Percentiles rank a stretch among this genome's conserved stretches.
Evolutionary conservation across 2,329 filamentous ascomycete genomes (phyloP).

Genomic region (Exophiala oligosperma): DNA sequence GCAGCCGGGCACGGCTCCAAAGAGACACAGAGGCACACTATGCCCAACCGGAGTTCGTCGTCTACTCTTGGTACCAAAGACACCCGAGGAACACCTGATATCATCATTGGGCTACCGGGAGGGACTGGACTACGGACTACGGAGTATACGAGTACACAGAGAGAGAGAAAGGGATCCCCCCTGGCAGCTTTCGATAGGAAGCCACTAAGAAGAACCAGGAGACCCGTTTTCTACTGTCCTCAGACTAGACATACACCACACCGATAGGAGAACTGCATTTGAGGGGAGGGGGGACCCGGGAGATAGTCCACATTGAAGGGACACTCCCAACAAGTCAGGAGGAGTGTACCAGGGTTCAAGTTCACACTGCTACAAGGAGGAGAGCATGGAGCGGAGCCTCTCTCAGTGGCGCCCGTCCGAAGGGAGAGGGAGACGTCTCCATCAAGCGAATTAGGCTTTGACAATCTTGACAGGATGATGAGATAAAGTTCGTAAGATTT

Average conservation of each 20-base stretch:
- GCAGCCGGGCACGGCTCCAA: slow-evolving; percentile 6
- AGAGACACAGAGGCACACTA: background rate
- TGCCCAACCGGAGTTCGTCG: slow-evolving; percentile 9
- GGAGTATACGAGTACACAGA: no score
- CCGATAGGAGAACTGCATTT: slow-evolving; percentile 2
- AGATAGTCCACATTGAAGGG: background rate
- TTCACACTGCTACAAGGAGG: no score
- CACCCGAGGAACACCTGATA: slow-evolving; percentile 16
- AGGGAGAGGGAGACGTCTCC: background rate
- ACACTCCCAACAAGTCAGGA: background rate
- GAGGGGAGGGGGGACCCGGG: background rate
- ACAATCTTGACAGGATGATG: slow-evolving; percentile 4
- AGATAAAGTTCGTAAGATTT: slow-evolving; percentile 18
- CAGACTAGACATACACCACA: background rate
- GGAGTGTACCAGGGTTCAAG: background rate
- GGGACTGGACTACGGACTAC: no score
- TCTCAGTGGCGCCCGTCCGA: background rate
- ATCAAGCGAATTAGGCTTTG: slow-evolving; percentile 4
- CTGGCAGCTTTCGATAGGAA: background rate
- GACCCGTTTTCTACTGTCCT: no score
- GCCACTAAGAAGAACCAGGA: no score
- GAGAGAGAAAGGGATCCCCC: no score
- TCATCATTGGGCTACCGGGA: slow-evolving; percentile 5
- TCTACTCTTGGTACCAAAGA: background rate
- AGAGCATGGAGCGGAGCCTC: background rate